phyloP scores from a whole-genome alignment of 192 early-diverging fungal genomes.

The Coemansia sp. region DNA sequence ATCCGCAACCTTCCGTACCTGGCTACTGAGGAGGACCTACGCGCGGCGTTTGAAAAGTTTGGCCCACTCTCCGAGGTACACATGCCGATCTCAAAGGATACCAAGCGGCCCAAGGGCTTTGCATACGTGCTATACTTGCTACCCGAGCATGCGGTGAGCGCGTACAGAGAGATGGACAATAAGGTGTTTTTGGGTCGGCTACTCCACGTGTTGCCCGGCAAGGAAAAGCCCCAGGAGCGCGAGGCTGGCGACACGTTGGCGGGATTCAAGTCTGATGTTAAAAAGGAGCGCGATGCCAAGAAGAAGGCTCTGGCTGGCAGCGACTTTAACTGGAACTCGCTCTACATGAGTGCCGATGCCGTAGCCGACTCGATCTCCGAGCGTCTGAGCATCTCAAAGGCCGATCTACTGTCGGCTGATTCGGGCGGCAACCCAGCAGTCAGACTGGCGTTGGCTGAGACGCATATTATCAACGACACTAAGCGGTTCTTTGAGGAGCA shows the following conservation, averaged over 20 bases:
- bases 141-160: constrained; percentile 93
- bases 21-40: constrained; percentile 86
- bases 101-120: constrained; percentile 92
- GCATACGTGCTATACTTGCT: constrained; percentile 88
- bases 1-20: constrained; percentile 92
- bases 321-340: constrained; percentile 95
- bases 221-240: constrained; percentile 70
- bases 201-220: constrained; percentile 84
- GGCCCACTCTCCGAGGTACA: constrained; percentile 93
- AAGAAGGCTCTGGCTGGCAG: constrained; percentile 74
- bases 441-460: constrained; percentile 95
- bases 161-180: constrained; percentile 79
- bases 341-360: constrained; percentile 96
- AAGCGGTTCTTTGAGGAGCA: constrained; percentile 88
- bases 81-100: constrained; percentile 90
- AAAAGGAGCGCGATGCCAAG: constrained; percentile 82
- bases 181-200: constrained; percentile 91
- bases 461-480: constrained; percentile 92
- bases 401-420: constrained; percentile 88
- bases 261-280: constrained; percentile 66
- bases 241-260: constrained; percentile 55
- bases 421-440: constrained; percentile 80
- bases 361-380: constrained; percentile 96
- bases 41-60: constrained; percentile 78
- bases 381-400: constrained; percentile 86